Base-by-base conservation (phyloP, 306 rosid genomes). In the Inga leiocalycina region DNA sequence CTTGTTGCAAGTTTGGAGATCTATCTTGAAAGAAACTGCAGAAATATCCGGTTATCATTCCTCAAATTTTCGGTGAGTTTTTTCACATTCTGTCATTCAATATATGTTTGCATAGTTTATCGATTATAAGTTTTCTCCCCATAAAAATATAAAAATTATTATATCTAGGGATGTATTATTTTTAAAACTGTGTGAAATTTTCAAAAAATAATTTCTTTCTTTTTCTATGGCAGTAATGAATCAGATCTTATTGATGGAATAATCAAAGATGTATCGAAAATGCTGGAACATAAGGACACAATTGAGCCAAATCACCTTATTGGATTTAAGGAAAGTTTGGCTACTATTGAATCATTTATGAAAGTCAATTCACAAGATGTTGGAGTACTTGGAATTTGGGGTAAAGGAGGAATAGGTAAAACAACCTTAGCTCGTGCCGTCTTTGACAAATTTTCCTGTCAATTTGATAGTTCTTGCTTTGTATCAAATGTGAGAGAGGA, bases 381-480 rank as follows among this genome's bases (percentile, higher is more conserved):
- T 19, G 11, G 48, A 61, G 52, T 70, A 3, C 59, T 80, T 76
- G 87, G 84, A 70, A 27, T 76, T 39, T 80, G 84, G 84, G 87
- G 73, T n/a, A 20, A 75, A 30, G 48, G 73, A 68, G 73, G 73
- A 0, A 4, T 19, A 16, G 48, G 48, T 1, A 37, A 68, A 68
- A 68, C 48, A 35, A 67, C 27, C 0, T 10, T 37, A 8, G 49
- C 30, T 35, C 49, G 9, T 17, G 49, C 22, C 19, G 0, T 13
- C 4, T 16, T 54, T 54, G 27, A 54, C 0, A 54, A 54, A 5
- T 5, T 54, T 54, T 54, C 0, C 24, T 0, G 10, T 1, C 10
- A 19, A 54, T 54, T 54, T 54, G 62, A 5, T 6, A 20, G 62
- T 7, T 54, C 24, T 17, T 54, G 0, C 22, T 54, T 20, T 20